A percentile compares a stretch with the other conserved stretches of the same genome.
Evolutionary conservation across 352 stramenopile species (phyloP).

Genomic region (Thraustochytrium striatum): DNA sequence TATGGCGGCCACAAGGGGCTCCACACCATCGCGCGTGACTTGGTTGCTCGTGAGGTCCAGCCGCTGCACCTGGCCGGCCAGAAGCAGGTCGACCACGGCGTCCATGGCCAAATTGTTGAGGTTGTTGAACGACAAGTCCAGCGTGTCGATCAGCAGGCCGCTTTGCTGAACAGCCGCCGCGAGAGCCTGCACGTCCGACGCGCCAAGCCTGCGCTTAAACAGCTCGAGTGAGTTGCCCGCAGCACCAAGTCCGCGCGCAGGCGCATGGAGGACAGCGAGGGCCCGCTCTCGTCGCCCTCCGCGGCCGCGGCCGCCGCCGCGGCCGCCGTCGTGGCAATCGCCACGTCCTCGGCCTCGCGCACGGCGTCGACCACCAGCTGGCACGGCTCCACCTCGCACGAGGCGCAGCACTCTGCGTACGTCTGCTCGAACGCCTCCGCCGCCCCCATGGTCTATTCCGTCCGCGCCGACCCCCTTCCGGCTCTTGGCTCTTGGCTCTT

Average conservation of each 20-base stretch:
- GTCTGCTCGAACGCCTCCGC: conserved; percentile 27
- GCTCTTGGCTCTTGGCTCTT: no score
- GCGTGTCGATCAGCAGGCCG: neutral
- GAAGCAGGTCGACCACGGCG: conserved; percentile 3
- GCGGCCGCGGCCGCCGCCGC: no score
- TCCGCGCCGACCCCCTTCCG: no score
- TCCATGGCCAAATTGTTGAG: neutral
- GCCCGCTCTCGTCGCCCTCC: neutral
- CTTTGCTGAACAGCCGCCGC: conserved; percentile 13
- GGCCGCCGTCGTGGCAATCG: neutral
- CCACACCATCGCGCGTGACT: neutral
- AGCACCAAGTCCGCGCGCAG: neutral
- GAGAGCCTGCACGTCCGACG: conserved; percentile 12
- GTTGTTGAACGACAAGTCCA: conserved; percentile 23
- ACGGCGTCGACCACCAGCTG: neutral
- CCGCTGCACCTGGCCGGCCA: neutral
- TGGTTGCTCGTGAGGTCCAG: conserved; percentile 13
- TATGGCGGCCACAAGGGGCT: neutral
- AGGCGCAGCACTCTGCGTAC: neutral
- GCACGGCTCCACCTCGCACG: neutral
- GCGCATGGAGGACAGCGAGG: neutral
- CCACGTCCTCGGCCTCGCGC: neutral
- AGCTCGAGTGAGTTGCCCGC: conserved; percentile 21
- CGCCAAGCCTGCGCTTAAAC: neutral
- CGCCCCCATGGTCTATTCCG: neutral